Conservation (phyloP, 805 yeast species). For the Groenewaldozyma salmanticensis region DNA sequence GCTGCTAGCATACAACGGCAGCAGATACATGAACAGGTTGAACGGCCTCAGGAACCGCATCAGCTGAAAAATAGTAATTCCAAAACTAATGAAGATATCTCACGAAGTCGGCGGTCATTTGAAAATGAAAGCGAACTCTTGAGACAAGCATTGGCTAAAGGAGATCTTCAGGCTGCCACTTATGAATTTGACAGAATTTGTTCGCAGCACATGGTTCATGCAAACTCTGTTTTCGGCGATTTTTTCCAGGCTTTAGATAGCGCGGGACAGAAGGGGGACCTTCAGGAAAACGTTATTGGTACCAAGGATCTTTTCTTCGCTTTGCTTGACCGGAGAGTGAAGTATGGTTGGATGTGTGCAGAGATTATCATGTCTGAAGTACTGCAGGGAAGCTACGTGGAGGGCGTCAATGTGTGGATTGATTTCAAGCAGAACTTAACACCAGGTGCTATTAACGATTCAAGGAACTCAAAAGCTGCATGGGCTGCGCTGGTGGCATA, state of each 20-base stretch:
- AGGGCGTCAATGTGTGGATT: constrained; percentile 26
- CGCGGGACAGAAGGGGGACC: neutral
- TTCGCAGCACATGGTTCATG: neutral
- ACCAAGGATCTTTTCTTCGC: neutral
- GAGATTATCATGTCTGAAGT: constrained; percentile 18
- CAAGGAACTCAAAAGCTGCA: constrained; percentile 21
- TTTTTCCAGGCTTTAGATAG: neutral
- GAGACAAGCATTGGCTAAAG: neutral
- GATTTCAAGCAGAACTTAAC: constrained; percentile 23
- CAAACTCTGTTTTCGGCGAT: neutral
- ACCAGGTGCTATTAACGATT: neutral
- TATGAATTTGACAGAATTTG: neutral
- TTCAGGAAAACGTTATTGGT: neutral
- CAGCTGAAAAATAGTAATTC: too few species aligned
- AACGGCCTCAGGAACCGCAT: too few species aligned
- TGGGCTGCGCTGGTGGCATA: constrained; percentile 27
- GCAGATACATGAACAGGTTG: too few species aligned
- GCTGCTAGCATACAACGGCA: too few species aligned
- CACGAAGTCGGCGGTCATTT: constrained; percentile 33
- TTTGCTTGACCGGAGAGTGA: neutral
- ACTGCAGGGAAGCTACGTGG: constrained; percentile 16
- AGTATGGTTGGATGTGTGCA: constrained; percentile 19
- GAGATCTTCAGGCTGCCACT: neutral
- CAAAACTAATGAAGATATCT: constrained; percentile 42
- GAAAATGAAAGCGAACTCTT: neutral